These are phyloP conservation scores for Spizellomyces punctatus DNA, from an alignment of 192 early-diverging fungal species.

Conservation along the genomic window DNA sequence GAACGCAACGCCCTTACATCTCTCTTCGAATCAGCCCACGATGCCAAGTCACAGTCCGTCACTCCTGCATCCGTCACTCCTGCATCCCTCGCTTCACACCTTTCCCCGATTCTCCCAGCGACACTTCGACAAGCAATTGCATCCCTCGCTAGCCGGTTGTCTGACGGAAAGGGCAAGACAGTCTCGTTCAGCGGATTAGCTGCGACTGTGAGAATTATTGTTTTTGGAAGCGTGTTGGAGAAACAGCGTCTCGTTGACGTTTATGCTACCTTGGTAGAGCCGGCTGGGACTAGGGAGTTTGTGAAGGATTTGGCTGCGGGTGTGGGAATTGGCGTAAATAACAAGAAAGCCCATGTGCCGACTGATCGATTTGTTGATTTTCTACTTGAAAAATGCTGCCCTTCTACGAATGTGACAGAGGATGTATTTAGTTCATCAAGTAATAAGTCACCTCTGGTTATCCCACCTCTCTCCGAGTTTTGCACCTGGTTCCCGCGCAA, in stretches of 20 bases:
- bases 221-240: slow-evolving; percentile 8
- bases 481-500: no score
- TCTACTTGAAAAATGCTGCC: neutral
- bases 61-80: no score
- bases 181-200: slow-evolving; percentile 9
- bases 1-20: no score
- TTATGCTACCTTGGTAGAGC: neutral
- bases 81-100: no score
- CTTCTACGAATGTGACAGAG: neutral
- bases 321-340: neutral
- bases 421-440: neutral
- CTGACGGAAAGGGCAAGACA: no score
- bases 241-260: slow-evolving; percentile 3
- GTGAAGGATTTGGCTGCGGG: slow-evolving; percentile 9
- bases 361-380: neutral
- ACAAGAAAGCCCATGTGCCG: neutral
- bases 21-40: no score
- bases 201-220: neutral
- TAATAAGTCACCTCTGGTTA: neutral
- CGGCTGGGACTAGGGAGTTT: neutral
- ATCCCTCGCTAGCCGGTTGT: no score
- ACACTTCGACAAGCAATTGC: no score
- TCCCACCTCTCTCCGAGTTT: no score
- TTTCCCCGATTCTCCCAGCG: no score
- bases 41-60: no score